Base-by-base conservation (phyloP, 306 rosid species). In the Purshia tridentata region DNA sequence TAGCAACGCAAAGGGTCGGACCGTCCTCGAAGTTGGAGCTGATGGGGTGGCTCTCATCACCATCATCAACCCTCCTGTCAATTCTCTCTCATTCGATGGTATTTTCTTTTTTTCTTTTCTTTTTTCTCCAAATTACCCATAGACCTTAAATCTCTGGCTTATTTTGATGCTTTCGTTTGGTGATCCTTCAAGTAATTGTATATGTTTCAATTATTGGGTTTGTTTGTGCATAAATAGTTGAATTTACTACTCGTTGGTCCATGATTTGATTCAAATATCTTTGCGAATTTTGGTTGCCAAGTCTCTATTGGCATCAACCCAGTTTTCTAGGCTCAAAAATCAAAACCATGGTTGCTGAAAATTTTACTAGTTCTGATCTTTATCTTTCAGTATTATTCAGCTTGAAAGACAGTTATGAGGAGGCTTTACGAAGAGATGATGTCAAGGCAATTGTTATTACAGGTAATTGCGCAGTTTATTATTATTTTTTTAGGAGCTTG, bases 61-160 rank as follows among this genome's bases (percentile, higher is more conserved):
- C 70, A 81, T 94, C 82, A 75, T 91, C 87, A 86, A 95, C 68
- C 99, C 99, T 69, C 99, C 99, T 37, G 97, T 95, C 70, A 95
- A 95, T 81, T 90, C 99, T 47, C 99, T 95, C 76, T 90, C 99
- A 13, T 78, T 83, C 46, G 99, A 91, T 75, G 99, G 99, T 91
- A 88, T 57, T 41, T 58, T 42, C 15, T 53, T 50, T 8, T 40
- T 12, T 37, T n/a, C n/a, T 57, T 41, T 58, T 42, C 15, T 53
- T 50, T 8, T 40, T 12, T 37, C 15, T 41, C 57, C 37, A 16
- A 40, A 67, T 29, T 61, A 58, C 42, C 44, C 19, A 29, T 58
- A 8, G 37, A 58, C 0, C 20, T 7, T 15, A 29, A 29, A 29
- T 29, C 35, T 29, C 35, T 29, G 35, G 35, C 35, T 29, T 29